These are phyloP conservation scores for Umbelopsis sp. DNA, from an alignment of 192 early-diverging fungal species.

Conservation along the genomic window DNA sequence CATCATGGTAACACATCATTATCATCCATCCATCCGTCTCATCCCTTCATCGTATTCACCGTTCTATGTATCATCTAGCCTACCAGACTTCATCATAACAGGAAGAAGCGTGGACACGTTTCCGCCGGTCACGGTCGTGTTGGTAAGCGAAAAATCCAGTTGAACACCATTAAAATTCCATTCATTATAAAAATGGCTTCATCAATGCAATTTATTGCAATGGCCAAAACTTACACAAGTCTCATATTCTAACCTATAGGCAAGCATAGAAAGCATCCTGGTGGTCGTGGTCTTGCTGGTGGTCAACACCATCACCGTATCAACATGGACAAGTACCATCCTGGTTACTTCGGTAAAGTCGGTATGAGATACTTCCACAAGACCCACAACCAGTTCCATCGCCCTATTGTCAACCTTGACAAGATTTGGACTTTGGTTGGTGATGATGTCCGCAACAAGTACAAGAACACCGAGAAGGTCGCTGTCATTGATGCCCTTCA, in stretches of 20 bases:
- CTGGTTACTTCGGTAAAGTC: conserved; percentile 99
- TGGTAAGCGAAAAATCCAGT: conserved; percentile 57
- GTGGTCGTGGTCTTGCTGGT: conserved; percentile 99
- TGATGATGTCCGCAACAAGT: conserved; percentile 79
- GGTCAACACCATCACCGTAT: conserved; percentile 99
- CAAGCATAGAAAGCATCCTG: conserved; percentile 99
- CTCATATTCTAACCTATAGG: conserved; percentile 35
- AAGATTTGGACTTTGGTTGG: conserved; percentile 89
- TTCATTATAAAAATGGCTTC: neutral
- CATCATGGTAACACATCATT: conserved; percentile 20
- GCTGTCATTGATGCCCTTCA: conserved; percentile 88
- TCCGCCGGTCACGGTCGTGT: conserved; percentile 99
- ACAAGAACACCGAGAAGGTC: conserved; percentile 80
- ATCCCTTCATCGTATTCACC: neutral
- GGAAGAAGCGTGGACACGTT: conserved; percentile 98
- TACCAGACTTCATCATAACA: conserved; percentile 79
- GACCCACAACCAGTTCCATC: conserved; percentile 84
- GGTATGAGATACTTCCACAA: conserved; percentile 99
- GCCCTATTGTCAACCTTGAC: conserved; percentile 89
- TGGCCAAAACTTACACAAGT: neutral
- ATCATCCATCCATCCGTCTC: conserved; percentile 9
- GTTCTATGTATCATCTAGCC: conserved; percentile 62
- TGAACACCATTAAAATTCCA: too few species aligned
- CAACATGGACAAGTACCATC: conserved; percentile 99
- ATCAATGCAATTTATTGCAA: neutral